These are phyloP conservation scores for Cladophialophora chaetospira DNA, from an alignment of 2,329 filamentous ascomycete genomes.

Conservation along the genomic window DNA sequence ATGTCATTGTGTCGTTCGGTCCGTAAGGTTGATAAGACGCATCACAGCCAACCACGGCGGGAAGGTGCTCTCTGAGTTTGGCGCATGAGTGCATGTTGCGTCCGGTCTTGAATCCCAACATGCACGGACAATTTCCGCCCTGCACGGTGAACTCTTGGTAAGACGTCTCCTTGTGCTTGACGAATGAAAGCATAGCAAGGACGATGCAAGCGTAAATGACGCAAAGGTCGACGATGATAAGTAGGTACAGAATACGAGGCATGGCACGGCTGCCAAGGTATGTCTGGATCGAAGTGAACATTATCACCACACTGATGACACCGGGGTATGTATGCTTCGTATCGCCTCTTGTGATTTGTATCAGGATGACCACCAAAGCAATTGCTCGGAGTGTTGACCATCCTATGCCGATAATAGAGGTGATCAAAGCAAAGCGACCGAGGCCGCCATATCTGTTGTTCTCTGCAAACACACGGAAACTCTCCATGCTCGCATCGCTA, in stretches of 20 bases:
- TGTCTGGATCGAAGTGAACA: slow-evolving; percentile 22
- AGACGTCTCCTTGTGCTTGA: slow-evolving; percentile 13
- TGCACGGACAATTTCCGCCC: slow-evolving; percentile 15
- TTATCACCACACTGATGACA: slow-evolving; percentile 18
- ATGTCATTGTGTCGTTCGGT: slow-evolving; percentile 14
- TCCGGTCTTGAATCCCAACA: slow-evolving; percentile 17
- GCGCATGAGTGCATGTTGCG: slow-evolving; percentile 13
- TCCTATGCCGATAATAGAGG: slow-evolving; percentile 9
- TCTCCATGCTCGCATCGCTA: background rate
- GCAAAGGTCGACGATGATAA: slow-evolving; percentile 16
- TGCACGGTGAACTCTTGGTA: slow-evolving; percentile 16
- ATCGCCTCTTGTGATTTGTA: slow-evolving; percentile 14
- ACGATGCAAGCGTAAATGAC: slow-evolving; percentile 14
- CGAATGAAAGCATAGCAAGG: slow-evolving; percentile 13
- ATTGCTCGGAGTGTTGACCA: slow-evolving; percentile 19
- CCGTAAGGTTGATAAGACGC: slow-evolving; percentile 2
- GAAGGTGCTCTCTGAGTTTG: background rate
- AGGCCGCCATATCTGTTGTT: slow-evolving; percentile 13
- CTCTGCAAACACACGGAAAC: background rate
- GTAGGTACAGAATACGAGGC: slow-evolving; percentile 21
- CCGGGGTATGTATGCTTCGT: slow-evolving; percentile 17
- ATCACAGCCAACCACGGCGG: slow-evolving; percentile 8
- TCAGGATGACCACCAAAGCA: slow-evolving; percentile 4
- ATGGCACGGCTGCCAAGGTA: slow-evolving; percentile 21
- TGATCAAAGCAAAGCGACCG: slow-evolving; percentile 10